Evolutionary conservation across 306 rosid species (phyloP).

Genomic region (Cicer judaicum): DNA sequence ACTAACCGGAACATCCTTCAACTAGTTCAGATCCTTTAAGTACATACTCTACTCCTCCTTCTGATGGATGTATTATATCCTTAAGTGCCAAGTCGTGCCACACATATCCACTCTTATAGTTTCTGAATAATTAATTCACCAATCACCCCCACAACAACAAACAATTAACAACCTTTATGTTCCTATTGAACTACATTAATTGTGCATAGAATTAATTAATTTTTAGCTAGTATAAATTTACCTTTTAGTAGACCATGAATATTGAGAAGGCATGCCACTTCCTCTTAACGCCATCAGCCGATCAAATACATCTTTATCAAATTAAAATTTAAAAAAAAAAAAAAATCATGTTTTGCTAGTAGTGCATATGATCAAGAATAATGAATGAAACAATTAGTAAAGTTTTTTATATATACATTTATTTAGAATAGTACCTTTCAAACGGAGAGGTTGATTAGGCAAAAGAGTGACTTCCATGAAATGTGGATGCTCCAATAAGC

Average conservation of each 20-base stretch:
- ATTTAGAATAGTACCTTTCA: constrained; percentile 53
- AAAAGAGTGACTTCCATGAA: constrained; percentile 72
- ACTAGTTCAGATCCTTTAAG: constrained; percentile 86
- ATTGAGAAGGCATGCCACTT: constrained; percentile 79
- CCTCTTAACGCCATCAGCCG: constrained; percentile 78
- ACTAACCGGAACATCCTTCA: constrained; percentile 56
- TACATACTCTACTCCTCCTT: constrained; percentile 75
- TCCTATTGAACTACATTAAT: too few species aligned
- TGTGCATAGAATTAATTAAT: too few species aligned
- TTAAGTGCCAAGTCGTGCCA: constrained; percentile 80
- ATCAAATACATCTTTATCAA: constrained; percentile 66
- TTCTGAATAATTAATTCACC: constrained; percentile 47
- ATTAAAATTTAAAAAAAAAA: background rate
- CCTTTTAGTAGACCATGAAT: constrained; percentile 97
- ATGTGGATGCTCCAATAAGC: constrained; percentile 88
- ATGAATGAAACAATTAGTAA: too few species aligned
- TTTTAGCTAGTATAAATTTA: background rate
- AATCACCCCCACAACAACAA: too few species aligned
- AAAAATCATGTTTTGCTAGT: background rate
- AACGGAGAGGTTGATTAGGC: constrained; percentile 74
- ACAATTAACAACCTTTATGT: too few species aligned
- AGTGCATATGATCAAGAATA: too few species aligned
- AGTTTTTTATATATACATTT: too few species aligned
- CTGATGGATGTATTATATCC: constrained; percentile 74
- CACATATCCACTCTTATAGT: constrained; percentile 83